Conservation (phyloP, 2,329 filamentous ascomycete genomes). For the Phialophora tarda region DNA sequence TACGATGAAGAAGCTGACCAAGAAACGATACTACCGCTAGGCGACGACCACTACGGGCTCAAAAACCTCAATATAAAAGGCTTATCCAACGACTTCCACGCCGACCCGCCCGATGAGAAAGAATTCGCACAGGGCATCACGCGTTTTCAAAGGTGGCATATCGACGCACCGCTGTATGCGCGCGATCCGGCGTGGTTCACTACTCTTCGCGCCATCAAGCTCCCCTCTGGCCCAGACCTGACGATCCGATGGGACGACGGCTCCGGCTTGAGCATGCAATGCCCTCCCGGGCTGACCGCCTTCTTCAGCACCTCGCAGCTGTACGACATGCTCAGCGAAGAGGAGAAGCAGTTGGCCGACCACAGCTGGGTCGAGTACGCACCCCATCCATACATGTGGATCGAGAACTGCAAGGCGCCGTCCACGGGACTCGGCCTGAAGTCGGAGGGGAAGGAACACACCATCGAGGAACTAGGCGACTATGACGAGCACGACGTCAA, state of each 20-base stretch:
- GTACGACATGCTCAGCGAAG: constrained; percentile 50
- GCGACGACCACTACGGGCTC: constrained; percentile 53
- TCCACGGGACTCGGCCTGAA: constrained; percentile 51
- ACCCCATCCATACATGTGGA: constrained; percentile 54
- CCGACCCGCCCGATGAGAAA: constrained; percentile 42
- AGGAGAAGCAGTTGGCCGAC: constrained; percentile 51
- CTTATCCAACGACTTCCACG: constrained; percentile 49
- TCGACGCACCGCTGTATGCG: constrained; percentile 53
- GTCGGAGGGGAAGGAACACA: constrained; percentile 48
- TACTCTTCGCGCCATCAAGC: constrained; percentile 49
- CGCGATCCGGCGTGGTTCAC: constrained; percentile 53
- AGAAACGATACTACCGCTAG: constrained; percentile 25
- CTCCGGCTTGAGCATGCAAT: constrained; percentile 50
- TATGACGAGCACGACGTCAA: constrained; percentile 48
- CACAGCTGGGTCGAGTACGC: constrained; percentile 56
- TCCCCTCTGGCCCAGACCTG: constrained; percentile 46
- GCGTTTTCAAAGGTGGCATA: constrained; percentile 56
- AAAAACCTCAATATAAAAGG: constrained; percentile 45
- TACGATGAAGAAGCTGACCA: no score
- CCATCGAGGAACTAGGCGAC: constrained; percentile 47
- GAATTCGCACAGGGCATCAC: constrained; percentile 52
- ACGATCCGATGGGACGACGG: constrained; percentile 54
- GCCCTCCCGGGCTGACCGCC: constrained; percentile 52
- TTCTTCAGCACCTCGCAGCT: constrained; percentile 53
- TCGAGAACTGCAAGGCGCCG: constrained; percentile 49